These are phyloP conservation scores for Gaeumannomyces sp. DNA, from an alignment of 2,329 filamentous ascomycete species.

Conservation along the genomic window DNA sequence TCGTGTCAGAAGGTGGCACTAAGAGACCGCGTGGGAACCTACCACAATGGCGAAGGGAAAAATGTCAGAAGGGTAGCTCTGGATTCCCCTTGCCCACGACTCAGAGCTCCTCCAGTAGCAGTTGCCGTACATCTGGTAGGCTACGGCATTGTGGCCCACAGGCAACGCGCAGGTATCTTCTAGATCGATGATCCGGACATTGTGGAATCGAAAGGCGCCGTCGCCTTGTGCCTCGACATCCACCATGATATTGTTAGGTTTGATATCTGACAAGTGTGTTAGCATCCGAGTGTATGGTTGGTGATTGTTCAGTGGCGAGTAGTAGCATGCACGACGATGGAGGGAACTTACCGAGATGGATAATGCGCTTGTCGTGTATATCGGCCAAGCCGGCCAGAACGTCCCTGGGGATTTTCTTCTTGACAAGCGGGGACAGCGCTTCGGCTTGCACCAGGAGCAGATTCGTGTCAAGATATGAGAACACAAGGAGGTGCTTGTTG, in stretches of 20 bases:
- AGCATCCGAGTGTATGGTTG: no score
- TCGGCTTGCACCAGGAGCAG: not conserved
- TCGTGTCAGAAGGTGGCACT: no score
- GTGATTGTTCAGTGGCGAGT: no score
- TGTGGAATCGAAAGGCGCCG: not conserved
- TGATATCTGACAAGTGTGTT: no score
- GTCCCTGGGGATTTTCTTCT: not conserved
- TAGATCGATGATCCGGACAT: not conserved
- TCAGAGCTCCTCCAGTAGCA: not conserved
- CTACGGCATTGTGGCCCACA: no score
- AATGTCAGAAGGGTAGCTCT: not conserved
- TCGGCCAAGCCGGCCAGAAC: not conserved
- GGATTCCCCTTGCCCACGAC: not conserved
- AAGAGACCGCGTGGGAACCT: no score
- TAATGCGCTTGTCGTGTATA: slow-evolving; percentile 2
- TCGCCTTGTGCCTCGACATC: not conserved
- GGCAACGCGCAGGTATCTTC: not conserved
- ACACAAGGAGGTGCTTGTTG: not conserved
- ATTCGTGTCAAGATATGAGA: not conserved
- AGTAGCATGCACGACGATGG: no score
- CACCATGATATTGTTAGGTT: not conserved
- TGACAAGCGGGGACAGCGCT: not conserved
- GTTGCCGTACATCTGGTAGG: not conserved
- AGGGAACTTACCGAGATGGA: not conserved
- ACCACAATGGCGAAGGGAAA: not conserved